A percentile compares a stretch with the other conserved stretches of the same genome.
phyloP scores from a whole-genome alignment of 495 filamentous ascomycete species.

The Talaromyces stipitatus region DNA sequence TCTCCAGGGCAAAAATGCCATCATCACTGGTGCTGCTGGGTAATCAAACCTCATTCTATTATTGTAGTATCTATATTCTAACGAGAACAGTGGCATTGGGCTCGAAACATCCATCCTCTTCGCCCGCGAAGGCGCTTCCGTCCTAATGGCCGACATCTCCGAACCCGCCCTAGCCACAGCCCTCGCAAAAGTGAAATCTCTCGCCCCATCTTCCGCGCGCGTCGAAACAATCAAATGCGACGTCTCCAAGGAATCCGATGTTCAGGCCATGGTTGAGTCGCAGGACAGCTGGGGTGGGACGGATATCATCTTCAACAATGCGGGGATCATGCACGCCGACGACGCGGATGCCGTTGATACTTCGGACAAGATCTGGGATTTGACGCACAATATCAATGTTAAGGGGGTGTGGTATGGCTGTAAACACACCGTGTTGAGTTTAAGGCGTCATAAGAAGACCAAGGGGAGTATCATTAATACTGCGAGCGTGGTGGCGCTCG shows the following conservation, averaged over 20 bases:
- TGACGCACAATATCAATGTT: conserved; percentile 91
- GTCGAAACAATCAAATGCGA: conserved; percentile 58
- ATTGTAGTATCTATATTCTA: too few relatives aligned
- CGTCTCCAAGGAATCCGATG: conserved; percentile 64
- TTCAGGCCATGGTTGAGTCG: conserved; percentile 60
- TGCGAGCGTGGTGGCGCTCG: conserved; percentile 84
- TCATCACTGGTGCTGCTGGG: conserved; percentile 91
- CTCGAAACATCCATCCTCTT: conserved; percentile 93
- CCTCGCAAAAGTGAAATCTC: conserved; percentile 57
- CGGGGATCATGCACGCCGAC: conserved; percentile 90
- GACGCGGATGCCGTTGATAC: conserved; percentile 83
- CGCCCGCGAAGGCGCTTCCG: conserved; percentile 77
- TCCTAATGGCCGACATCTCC: conserved; percentile 83
- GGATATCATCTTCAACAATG: conserved; percentile 98
- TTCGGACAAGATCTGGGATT: conserved; percentile 87
- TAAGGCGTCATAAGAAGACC: conserved; percentile 74
- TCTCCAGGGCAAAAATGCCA: conserved; percentile 84
- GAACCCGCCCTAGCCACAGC: conserved; percentile 62
- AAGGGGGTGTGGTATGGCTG: conserved; percentile 97
- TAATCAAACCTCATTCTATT: conserved; percentile 48
- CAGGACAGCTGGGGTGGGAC: conserved; percentile 84
- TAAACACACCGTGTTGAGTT: conserved; percentile 81
- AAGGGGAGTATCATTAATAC: conserved; percentile 88
- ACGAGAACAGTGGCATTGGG: conserved; percentile 68
- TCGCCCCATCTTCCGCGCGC: conserved; percentile 54